Evolutionary conservation across 2,329 filamentous ascomycete species (phyloP).

Genomic region (Trichoderma sp.): DNA sequence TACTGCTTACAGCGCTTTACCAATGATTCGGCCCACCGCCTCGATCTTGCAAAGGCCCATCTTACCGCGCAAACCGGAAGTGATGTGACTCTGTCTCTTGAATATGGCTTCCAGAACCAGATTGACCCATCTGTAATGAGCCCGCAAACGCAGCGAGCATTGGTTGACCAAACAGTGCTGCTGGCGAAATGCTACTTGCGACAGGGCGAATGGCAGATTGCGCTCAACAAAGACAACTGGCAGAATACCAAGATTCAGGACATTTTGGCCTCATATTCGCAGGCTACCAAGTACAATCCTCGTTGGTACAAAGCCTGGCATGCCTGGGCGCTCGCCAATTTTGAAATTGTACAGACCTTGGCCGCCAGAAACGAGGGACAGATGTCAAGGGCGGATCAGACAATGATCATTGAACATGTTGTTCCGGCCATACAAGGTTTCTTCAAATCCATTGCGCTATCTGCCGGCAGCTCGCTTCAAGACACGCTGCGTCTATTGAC

Average conservation of each 20-base stretch:
- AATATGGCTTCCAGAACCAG: constrained; percentile 54
- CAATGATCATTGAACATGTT: constrained; percentile 79
- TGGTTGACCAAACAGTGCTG: constrained; percentile 66
- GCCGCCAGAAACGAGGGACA: constrained; percentile 64
- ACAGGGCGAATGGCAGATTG: constrained; percentile 93
- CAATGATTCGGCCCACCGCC: constrained; percentile 56
- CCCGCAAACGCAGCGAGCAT: constrained; percentile 53
- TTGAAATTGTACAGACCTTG: constrained; percentile 90
- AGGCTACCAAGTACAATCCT: constrained; percentile 91
- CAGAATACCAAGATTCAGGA: constrained; percentile 82
- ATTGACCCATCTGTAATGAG: constrained; percentile 49
- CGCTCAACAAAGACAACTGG: constrained; percentile 86
- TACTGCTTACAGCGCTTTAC: constrained; percentile 64
- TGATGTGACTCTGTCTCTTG: constrained; percentile 47
- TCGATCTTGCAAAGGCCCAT: constrained; percentile 56
- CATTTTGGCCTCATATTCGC: constrained; percentile 85
- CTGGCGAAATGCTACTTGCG: constrained; percentile 95
- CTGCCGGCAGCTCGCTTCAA: constrained; percentile 88
- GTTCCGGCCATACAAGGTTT: constrained; percentile 95
- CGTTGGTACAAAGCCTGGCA: constrained; percentile 99
- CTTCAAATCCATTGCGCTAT: constrained; percentile 94
- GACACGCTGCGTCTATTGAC: constrained; percentile 91
- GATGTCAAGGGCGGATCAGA: constrained; percentile 52
- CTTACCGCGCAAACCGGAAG: constrained; percentile 50
- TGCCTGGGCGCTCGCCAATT: constrained; percentile 96